Evolutionary conservation across 2,329 filamentous ascomycete species (phyloP).

Genomic region (Colletotrichum kahawae): DNA sequence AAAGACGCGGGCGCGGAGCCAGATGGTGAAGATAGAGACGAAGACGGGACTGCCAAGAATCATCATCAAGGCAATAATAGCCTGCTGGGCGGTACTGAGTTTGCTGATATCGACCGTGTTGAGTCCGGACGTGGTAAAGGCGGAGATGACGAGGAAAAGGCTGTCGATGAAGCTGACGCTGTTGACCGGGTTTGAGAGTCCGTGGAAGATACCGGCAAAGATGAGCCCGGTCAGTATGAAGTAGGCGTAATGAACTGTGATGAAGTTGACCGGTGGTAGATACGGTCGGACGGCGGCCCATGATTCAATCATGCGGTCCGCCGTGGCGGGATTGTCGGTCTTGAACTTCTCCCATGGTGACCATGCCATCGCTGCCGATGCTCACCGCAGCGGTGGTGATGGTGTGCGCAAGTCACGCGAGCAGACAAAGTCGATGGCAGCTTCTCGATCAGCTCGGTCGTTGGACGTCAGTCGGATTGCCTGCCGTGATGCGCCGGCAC

Average conservation of each 20-base stretch:
- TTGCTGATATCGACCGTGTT: slow-evolving; percentile 70
- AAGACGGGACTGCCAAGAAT: slow-evolving; percentile 70
- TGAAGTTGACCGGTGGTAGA: slow-evolving; percentile 58
- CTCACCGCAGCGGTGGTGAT: not conserved
- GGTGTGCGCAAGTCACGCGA: slow-evolving; percentile 1
- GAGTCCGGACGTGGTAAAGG: slow-evolving; percentile 70
- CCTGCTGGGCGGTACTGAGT: slow-evolving; percentile 72
- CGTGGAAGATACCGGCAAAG: slow-evolving; percentile 67
- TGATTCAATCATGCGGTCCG: slow-evolving; percentile 6
- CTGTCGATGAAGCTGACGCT: slow-evolving; percentile 66
- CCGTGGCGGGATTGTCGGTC: not conserved
- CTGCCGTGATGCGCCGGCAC: not conserved
- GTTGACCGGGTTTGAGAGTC: slow-evolving; percentile 53
- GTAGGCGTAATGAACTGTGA: slow-evolving; percentile 71
- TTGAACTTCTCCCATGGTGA: slow-evolving; percentile 10
- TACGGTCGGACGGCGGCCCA: slow-evolving; percentile 5
- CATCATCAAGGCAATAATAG: slow-evolving; percentile 68
- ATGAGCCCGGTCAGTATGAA: slow-evolving; percentile 63
- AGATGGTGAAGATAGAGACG: slow-evolving; percentile 68
- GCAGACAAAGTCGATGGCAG: not conserved
- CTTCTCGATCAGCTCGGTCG: not conserved
- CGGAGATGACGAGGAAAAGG: slow-evolving; percentile 70
- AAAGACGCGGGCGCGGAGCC: slow-evolving; percentile 65
- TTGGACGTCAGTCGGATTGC: not conserved
- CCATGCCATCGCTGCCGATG: slow-evolving; percentile 4